Percentiles rank a stretch among this genome's conserved stretches.
Evolutionary conservation across 805 yeast species (phyloP).

Genomic region (Jamesozyma spencerorum): DNA sequence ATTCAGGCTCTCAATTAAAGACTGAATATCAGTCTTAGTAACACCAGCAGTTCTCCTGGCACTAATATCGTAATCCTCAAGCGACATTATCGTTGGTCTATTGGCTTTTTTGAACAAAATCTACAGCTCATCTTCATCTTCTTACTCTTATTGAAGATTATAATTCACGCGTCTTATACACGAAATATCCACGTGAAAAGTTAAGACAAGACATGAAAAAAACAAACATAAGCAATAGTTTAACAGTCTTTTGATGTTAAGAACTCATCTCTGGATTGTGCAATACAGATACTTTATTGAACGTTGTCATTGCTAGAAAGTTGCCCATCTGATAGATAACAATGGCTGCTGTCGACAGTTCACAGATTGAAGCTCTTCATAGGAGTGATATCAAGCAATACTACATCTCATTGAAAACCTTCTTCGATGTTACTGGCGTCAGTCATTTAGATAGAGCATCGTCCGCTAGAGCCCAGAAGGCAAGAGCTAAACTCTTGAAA

Average conservation of each 20-base stretch:
- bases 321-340: too few relatives aligned
- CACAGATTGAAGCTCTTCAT: constrained; percentile 4
- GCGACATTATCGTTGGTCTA: neutral
- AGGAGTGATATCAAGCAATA: constrained; percentile 20
- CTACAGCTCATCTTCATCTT: too few relatives aligned
- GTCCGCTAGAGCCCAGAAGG: constrained; percentile 57
- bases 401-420: constrained; percentile 20
- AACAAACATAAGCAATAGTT: too few relatives aligned
- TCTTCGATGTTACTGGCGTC: constrained; percentile 23
- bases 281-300: too few relatives aligned
- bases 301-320: too few relatives aligned
- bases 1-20: constrained; percentile 1
- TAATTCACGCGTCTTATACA: too few relatives aligned
- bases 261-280: too few relatives aligned
- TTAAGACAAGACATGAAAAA: too few relatives aligned
- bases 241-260: too few relatives aligned
- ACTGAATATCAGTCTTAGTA: neutral
- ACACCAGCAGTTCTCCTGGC: neutral
- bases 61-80: neutral
- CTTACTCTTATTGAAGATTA: too few relatives aligned
- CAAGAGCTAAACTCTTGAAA: constrained; percentile 75
- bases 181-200: too few relatives aligned
- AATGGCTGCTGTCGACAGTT: too few relatives aligned
- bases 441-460: constrained; percentile 25
- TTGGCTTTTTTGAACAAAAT: neutral